Evolutionary conservation across 345 rosid genomes (phyloP).

Genomic region (Lepidium sativum): DNA sequence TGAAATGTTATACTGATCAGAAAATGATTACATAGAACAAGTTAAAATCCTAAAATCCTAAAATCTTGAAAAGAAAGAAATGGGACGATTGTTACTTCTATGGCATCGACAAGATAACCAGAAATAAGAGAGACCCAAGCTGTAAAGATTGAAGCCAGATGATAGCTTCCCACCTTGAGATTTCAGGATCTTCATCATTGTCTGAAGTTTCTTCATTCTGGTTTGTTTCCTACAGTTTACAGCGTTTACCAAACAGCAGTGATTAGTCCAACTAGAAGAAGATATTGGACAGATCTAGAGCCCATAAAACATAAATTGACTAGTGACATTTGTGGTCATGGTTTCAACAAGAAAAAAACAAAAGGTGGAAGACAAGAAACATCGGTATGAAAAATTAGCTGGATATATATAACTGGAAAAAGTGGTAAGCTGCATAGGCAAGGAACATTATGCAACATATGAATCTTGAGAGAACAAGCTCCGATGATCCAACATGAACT

Average conservation of each 20-base stretch:
- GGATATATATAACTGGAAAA: slow-evolving; percentile 70
- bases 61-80: background rate
- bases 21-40: no score
- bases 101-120: slow-evolving; percentile 83
- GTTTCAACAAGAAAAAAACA: background rate
- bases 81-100: slow-evolving; percentile 38
- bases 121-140: slow-evolving; percentile 88
- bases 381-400: slow-evolving; percentile 42
- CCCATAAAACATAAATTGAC: background rate
- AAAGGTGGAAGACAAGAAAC: slow-evolving; percentile 29
- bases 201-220: slow-evolving; percentile 26
- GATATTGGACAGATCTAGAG: background rate
- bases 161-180: slow-evolving; percentile 72
- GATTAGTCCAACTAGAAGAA: slow-evolving; percentile 13
- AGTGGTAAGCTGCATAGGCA: slow-evolving; percentile 76
- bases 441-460: slow-evolving; percentile 86
- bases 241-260: slow-evolving; percentile 12
- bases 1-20: no score
- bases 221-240: slow-evolving; percentile 43
- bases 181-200: slow-evolving; percentile 61
- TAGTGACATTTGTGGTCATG: background rate
- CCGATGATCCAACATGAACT: slow-evolving; percentile 77
- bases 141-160: slow-evolving; percentile 81
- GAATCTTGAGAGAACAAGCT: slow-evolving; percentile 90
- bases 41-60: no score